Evolutionary conservation across 148 eudicot species (phyloP), one percentile per base, ranked within the genome.

Genomic region (Mesembryanthemum crystallinum): DNA sequence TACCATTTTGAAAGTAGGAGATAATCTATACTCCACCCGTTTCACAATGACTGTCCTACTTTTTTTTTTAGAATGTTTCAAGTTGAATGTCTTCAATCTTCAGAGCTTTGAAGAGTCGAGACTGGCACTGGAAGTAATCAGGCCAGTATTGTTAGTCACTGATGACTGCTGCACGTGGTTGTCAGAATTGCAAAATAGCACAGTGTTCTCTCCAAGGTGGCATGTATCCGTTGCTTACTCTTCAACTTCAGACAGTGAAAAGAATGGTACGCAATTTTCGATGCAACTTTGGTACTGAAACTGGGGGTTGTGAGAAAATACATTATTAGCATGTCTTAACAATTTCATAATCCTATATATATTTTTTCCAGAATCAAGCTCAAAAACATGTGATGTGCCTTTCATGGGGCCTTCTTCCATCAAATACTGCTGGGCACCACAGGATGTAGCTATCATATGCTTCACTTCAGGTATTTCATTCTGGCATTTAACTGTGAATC

Each of bases 41-140:
- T 35, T 35, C 39, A 35, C 39, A 35, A 35, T 35, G 39, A 35
- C 39, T 35, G 39, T 35, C 39, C 39, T 35, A 35, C 6, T 2
- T 35, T 35, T 3, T 35, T 2, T 6, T 35, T 35, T 35, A 6
- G 39, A 6, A 35, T 35, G 39, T 35, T 35, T 35, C 39, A 35
- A 54, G 47, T 20, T 11, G 39, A 39, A 37, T 12, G 4, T 17
- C 51, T 72, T 14, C 27, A 64, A 39, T 13, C 49, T 80, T 30
- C 81, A 94, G 98, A 89, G 96, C 82, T 79, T 83, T 78, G 90
- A 88, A 69, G 98, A 94, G 79, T 85, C 93, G 68, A 87, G 71
- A 73, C 61, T 77, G 47, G 93, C 98, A 28, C 82, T 94, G 79
- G 86, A 94, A 28, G 77, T 78, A 29, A 89, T 87, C 75, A 82